These are phyloP conservation scores for Zasmidium citrigriseum DNA, from an alignment of 2,329 filamentous ascomycete genomes.

Conservation along the genomic window DNA sequence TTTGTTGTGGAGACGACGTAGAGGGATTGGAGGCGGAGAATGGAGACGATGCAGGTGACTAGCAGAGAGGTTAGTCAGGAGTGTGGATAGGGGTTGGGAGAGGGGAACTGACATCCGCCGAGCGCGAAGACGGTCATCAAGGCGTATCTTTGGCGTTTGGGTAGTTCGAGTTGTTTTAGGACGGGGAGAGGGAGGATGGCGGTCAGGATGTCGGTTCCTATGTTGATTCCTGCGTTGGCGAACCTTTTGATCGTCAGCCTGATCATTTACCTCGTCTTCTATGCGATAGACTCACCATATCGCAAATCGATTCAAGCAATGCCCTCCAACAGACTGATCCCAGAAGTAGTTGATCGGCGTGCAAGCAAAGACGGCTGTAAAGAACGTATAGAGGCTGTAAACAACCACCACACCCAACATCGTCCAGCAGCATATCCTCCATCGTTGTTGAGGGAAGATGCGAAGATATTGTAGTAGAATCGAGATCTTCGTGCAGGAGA, in stretches of 20 bases:
- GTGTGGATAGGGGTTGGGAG: not conserved
- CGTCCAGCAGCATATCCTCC: constrained; percentile 35
- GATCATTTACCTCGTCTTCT: not conserved
- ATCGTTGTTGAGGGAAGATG: constrained; percentile 45
- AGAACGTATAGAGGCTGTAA: constrained; percentile 36
- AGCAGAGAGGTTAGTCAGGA: not conserved
- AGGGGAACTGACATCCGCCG: constrained; percentile 28
- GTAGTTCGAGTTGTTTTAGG: constrained; percentile 37
- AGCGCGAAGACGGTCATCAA: constrained; percentile 38
- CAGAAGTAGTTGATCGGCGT: constrained; percentile 46
- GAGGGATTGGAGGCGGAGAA: constrained; percentile 34
- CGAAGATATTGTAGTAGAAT: constrained; percentile 52
- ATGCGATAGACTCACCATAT: constrained; percentile 40
- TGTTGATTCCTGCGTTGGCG: constrained; percentile 39
- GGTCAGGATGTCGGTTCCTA: constrained; percentile 38
- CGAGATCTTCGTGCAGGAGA: constrained; percentile 45
- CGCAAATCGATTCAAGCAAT: constrained; percentile 42
- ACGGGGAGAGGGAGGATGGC: constrained; percentile 37
- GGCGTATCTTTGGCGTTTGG: constrained; percentile 34
- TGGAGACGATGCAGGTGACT: constrained; percentile 35
- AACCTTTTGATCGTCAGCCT: constrained; percentile 28
- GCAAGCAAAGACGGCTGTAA: constrained; percentile 44
- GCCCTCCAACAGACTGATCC: constrained; percentile 34
- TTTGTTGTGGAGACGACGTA: constrained; percentile 20
- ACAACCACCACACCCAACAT: constrained; percentile 35